Evolutionary conservation across 2,329 filamentous ascomycete genomes (phyloP), one percentile per base, ranked within the genome.

Genomic region (Pseudonectria buxi): DNA sequence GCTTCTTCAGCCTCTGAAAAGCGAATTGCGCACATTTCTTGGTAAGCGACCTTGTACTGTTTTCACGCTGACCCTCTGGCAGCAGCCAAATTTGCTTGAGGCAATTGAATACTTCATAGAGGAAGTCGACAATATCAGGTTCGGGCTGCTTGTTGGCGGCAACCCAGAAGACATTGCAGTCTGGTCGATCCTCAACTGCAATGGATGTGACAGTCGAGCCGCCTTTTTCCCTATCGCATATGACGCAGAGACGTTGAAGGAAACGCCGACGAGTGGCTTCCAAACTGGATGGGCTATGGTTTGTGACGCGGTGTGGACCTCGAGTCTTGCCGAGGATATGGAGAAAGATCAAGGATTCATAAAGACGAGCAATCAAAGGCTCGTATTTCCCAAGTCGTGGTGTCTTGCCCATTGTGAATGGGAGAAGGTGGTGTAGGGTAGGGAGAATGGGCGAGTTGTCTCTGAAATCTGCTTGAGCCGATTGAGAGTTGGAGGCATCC

Each of bases 191-290:
- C 39, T 72, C 59, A 1, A 70, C 44, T 0, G 57, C 67, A 16
- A 73, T 60, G 0, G 70, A 59, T 1, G 69, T 64, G n/a, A 62
- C 64, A 0, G 61, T 61, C 3, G 53, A 43, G 3, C 69, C 70
- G 0, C 69, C 69, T 41, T 69, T 72, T 0, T 53, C 42, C 31
- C 61, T 61, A 36, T 72, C 69, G 40, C 67, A 71, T 6, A 73
- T 43, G 43, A 63, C 69, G 7, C 65, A 56, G 2, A 72, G 46
- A 18, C 62, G 60, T 4, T 57, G 51, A 1, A 67, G 50, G 16
- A 71, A 63, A 2, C 56, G 43, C 4, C 44, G 47, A 6, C 46
- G 28, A 6, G 28, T 32, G 11, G 36, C 36, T 9, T 35, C 30
- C n/a, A 39, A 6, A 13, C 26, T 35, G 3, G 36, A 26, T 2